Evolutionary conservation across 2,329 filamentous ascomycete species (phyloP).

Genomic region (Colletotrichum spaethianum): DNA sequence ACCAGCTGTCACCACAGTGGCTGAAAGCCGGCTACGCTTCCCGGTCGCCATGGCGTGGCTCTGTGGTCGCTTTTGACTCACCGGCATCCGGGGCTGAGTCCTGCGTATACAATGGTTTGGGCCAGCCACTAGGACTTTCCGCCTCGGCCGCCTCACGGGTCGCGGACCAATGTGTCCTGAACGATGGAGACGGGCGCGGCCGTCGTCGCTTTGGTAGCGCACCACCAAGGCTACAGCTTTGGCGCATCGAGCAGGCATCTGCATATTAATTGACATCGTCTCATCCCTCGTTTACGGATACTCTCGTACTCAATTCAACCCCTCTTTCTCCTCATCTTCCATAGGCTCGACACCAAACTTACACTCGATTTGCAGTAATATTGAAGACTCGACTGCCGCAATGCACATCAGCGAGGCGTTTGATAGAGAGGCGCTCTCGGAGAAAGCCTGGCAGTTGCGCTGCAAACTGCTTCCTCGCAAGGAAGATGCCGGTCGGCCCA

Average conservation of each 20-base stretch:
- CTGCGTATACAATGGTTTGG: background rate
- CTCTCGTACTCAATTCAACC: no score
- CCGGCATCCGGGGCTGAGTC: conserved; percentile 19
- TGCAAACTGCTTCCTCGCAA: conserved; percentile 48
- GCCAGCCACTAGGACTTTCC: conserved; percentile 1
- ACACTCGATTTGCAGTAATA: background rate
- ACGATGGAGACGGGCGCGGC: background rate
- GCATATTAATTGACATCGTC: background rate
- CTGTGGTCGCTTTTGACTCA: conserved; percentile 16
- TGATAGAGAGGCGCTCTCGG: conserved; percentile 43
- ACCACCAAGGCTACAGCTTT: background rate
- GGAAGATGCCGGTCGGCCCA: conserved; percentile 39
- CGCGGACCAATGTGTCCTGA: background rate
- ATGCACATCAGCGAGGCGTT: conserved; percentile 9
- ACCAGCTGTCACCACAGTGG: background rate
- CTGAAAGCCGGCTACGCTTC: background rate
- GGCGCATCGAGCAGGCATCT: background rate
- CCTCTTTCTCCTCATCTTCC: background rate
- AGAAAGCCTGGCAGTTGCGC: conserved; percentile 50
- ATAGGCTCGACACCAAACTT: background rate
- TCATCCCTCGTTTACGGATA: background rate
- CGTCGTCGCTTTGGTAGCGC: background rate
- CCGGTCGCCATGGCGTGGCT: background rate
- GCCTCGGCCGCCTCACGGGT: background rate
- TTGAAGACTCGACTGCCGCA: background rate